Percentiles rank a stretch among this genome's conserved stretches.
These are phyloP conservation scores for Sporothrix brasiliensis DNA, from an alignment of 2,329 filamentous ascomycete species.

Conservation along the genomic window DNA sequence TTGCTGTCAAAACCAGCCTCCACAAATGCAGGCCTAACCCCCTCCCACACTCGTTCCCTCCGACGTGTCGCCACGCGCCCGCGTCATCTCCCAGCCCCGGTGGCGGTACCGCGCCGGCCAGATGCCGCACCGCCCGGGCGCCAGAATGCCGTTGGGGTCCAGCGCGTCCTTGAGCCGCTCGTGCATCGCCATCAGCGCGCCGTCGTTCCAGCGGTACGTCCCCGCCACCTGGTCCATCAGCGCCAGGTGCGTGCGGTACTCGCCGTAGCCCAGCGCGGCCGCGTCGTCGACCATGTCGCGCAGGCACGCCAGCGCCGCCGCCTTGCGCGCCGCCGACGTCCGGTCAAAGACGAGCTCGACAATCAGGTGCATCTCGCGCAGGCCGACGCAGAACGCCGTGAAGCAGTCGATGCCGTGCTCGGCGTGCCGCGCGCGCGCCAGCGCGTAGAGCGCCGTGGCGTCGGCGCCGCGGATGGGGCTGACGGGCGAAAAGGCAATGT, in stretches of 20 bases:
- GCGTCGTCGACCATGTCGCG: slow-evolving; percentile 43
- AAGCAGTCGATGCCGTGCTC: slow-evolving; percentile 56
- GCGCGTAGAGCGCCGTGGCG: slow-evolving; percentile 49
- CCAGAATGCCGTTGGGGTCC: slow-evolving; percentile 51
- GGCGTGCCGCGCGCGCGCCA: slow-evolving; percentile 44
- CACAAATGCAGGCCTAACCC: no score
- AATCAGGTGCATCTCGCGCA: slow-evolving; percentile 60
- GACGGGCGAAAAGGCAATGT: slow-evolving; percentile 57
- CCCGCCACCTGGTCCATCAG: slow-evolving; percentile 47
- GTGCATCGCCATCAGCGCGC: slow-evolving; percentile 44
- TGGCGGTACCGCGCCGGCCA: slow-evolving; percentile 43
- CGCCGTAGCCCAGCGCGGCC: slow-evolving; percentile 44
- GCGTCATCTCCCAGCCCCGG: slow-evolving; percentile 39
- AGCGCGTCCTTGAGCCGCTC: slow-evolving; percentile 46
- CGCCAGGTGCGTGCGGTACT: slow-evolving; percentile 48
- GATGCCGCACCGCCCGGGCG: slow-evolving; percentile 52
- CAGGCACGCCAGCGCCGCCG: slow-evolving; percentile 42
- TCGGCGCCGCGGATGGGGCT: slow-evolving; percentile 52
- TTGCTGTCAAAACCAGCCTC: no score
- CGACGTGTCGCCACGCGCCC: slow-evolving; percentile 40
- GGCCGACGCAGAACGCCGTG: slow-evolving; percentile 53
- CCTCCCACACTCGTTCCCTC: slow-evolving; percentile 41
- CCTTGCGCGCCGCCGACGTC: slow-evolving; percentile 40
- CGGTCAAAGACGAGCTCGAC: slow-evolving; percentile 52
- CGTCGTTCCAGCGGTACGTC: slow-evolving; percentile 46